phyloP scores from a whole-genome alignment of 805 yeast genomes.

The Spathaspora girioi region DNA sequence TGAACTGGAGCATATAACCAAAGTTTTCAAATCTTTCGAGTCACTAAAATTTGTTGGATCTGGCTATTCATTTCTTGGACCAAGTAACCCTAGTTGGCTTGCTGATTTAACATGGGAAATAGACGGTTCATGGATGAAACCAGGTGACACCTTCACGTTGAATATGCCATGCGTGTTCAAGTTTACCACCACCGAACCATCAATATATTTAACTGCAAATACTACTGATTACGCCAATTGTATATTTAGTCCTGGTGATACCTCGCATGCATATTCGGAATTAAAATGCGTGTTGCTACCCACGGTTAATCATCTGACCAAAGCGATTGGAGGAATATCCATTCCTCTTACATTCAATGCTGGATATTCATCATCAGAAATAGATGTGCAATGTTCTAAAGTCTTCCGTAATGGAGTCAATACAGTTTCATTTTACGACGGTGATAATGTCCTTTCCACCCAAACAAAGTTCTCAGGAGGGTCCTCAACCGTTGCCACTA shows the following conservation, averaged over 20 bases:
- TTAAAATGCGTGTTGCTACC: conserved; percentile 14
- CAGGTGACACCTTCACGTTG: conserved; percentile 27
- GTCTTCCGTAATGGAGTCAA: conserved; percentile 2
- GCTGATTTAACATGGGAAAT: conserved; percentile 20
- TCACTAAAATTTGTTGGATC: conserved; percentile 8
- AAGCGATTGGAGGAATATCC: conserved; percentile 14
- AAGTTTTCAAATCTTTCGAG: conserved; percentile 15
- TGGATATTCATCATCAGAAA: conserved; percentile 12
- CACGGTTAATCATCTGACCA: conserved; percentile 8
- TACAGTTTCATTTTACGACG: conserved; percentile 15
- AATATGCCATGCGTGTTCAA: conserved; percentile 24
- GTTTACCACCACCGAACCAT: conserved; percentile 12
- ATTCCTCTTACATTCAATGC: conserved; percentile 21
- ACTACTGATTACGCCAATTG: conserved; percentile 19
- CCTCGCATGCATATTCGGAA: conserved; percentile 12
- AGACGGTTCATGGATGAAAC: conserved; percentile 8
- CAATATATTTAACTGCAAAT: conserved; percentile 11
- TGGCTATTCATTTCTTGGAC: neutral
- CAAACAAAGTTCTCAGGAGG: conserved; percentile 8
- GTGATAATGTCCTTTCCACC: conserved; percentile 9
- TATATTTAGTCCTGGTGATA: conserved; percentile 13
- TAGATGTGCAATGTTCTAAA: conserved; percentile 16
- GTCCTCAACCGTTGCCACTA: neutral
- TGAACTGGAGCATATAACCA: conserved; percentile 7
- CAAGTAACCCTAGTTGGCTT: conserved; percentile 12